Base-by-base conservation (phyloP, 352 stramenopile species). In the Globisporangium orthogonon region DNA sequence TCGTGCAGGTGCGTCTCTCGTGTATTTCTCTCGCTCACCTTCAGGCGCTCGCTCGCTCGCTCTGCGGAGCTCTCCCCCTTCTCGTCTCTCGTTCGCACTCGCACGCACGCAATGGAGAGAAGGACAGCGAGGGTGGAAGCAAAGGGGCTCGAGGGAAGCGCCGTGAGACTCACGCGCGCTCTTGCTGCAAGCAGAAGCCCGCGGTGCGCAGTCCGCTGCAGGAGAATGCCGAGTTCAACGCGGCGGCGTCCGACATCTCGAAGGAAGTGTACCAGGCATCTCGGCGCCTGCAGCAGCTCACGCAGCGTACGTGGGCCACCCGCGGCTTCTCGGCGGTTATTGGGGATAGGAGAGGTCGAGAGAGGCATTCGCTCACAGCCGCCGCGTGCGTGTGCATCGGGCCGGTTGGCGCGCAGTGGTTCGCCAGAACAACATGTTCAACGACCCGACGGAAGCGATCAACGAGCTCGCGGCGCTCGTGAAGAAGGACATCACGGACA, bases 371-470 rank as follows among this genome's bases (percentile, higher is more conserved):
- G 35, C 35, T 40, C 35, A 40, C 35, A 2, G 35, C 35, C 35
- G 7, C 35, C 35, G 33, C 33, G 33, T 9, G 5, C 2, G 33
- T 37, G 33, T 5, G 9, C 33, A 23, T 23, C 23, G 23, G 23
- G 23, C 23, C 23, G 23, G 23, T 45, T 56, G 18, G 7, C 14
- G 17, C 23, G 23, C 49, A 94, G 84, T 94, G 53, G 82, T 94
- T 37, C 76, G 83, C 39, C 80, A 94, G 67, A 91, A 90, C 60
- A 94, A 90, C 71, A 92, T 94, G 80, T 94, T 94, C 56, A 92
- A 94, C 54, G 84, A 94, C 60, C 84, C 84, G 28, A 90, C 79
- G 0, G 78, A 86, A 58, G 69, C 81, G 41, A 94, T 94, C 56
- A 94, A 94, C 51, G 82, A 89, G 68, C 65, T 92, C 46, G 82